phyloP scores from a whole-genome alignment of 1,139 yeast species.

The Arxiozyma heterogenica region DNA sequence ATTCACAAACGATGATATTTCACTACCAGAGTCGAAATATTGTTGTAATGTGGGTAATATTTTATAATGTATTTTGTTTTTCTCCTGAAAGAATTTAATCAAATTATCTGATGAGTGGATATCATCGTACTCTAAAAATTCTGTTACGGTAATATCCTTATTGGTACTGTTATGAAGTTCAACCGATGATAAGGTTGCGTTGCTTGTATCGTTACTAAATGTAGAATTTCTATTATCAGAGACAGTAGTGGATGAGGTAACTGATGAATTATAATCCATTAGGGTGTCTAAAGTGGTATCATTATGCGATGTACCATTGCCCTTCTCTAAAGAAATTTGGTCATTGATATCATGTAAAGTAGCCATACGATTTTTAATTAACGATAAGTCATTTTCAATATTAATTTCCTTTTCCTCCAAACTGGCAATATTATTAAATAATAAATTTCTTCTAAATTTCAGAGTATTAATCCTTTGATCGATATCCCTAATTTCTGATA shows the following conservation, averaged over 20 bases:
- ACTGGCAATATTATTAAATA: constrained; percentile 48
- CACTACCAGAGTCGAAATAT: constrained; percentile 49
- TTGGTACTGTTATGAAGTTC: neutral
- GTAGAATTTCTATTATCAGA: neutral
- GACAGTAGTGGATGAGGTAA: neutral
- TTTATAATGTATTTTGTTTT: constrained; percentile 34
- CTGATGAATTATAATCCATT: neutral
- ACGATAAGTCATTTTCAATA: constrained; percentile 40
- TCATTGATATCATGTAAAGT: neutral
- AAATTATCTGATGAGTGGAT: constrained; percentile 24
- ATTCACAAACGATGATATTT: constrained; percentile 38
- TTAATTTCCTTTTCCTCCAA: constrained; percentile 51
- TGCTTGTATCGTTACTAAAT: neutral
- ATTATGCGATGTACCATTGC: neutral
- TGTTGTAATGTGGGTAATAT: constrained; percentile 55
- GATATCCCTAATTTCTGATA: constrained; percentile 53
- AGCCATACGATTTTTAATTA: constrained; percentile 36
- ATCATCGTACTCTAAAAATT: constrained; percentile 6
- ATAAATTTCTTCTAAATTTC: constrained; percentile 40
- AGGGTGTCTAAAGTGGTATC: neutral
- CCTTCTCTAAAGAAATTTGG: neutral
- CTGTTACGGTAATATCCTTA: neutral
- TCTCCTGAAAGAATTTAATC: constrained; percentile 19
- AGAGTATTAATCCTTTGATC: constrained; percentile 47
- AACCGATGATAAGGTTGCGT: neutral